Percentiles rank a stretch among this genome's conserved stretches.
Evolutionary conservation across 2,329 filamentous ascomycete species (phyloP).

Genomic region (Scleromitrula shiraiana): DNA sequence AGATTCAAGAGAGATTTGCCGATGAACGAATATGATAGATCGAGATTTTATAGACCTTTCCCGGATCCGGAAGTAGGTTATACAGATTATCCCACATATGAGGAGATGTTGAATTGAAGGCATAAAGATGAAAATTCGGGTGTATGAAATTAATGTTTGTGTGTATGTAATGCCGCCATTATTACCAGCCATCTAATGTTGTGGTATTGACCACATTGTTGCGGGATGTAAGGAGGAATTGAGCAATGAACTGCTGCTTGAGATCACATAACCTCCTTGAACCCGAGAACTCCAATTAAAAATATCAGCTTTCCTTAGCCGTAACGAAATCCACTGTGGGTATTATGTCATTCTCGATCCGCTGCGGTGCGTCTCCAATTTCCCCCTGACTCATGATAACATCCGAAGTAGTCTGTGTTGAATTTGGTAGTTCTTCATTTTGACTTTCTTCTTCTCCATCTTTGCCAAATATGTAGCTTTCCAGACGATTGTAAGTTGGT

Average conservation of each 20-base stretch:
- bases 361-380: background rate
- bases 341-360: background rate
- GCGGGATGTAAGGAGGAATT: too few species aligned
- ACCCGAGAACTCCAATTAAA: too few species aligned
- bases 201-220: too few species aligned
- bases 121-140: too few species aligned
- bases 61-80: constrained; percentile 30
- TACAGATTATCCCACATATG: constrained; percentile 30
- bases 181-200: too few species aligned
- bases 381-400: background rate
- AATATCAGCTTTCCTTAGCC: too few species aligned
- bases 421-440: background rate
- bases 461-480: constrained; percentile 39
- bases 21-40: constrained; percentile 36
- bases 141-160: too few species aligned
- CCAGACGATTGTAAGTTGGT: constrained; percentile 40
- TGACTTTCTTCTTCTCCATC: constrained; percentile 10
- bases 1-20: constrained; percentile 35
- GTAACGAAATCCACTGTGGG: too few species aligned
- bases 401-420: background rate
- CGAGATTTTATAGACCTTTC: constrained; percentile 37
- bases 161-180: too few species aligned
- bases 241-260: too few species aligned
- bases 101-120: background rate
- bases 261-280: too few species aligned